Evolutionary conservation across 139 green algal species (phyloP).

Genomic region (Micractinium conductrix): DNA sequence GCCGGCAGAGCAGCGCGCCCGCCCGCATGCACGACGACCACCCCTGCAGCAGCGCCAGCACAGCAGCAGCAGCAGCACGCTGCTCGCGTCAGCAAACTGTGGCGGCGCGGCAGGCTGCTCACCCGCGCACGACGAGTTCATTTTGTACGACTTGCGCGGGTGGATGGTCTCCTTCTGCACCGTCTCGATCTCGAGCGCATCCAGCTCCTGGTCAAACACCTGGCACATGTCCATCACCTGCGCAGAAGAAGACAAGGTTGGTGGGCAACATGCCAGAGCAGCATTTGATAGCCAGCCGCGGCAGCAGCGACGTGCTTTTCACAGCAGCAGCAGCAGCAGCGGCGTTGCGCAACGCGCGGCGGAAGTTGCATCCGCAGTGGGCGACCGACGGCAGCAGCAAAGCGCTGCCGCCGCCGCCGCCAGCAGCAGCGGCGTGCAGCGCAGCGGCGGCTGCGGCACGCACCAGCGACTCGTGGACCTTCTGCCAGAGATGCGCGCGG

Average conservation of each 20-base stretch:
- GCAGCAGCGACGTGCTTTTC: too few relatives aligned
- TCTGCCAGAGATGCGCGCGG: constrained; percentile 99
- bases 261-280: too few relatives aligned
- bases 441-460: background rate
- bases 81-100: background rate
- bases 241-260: background rate
- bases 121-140: constrained; percentile 71
- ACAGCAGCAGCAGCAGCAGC: too few relatives aligned
- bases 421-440: background rate
- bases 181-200: constrained; percentile 99
- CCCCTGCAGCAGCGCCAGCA: too few relatives aligned
- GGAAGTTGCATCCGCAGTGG: too few relatives aligned
- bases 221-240: constrained; percentile 64
- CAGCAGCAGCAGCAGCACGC: too few relatives aligned
- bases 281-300: too few relatives aligned
- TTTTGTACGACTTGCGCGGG: constrained; percentile 98
- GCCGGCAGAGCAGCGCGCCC: too few relatives aligned
- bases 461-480: constrained; percentile 98
- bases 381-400: too few relatives aligned
- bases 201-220: constrained; percentile 98
- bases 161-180: constrained; percentile 99
- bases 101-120: background rate
- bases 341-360: too few relatives aligned
- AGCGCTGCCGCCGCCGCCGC: too few relatives aligned
- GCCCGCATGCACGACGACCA: too few relatives aligned